phyloP scores from a whole-genome alignment of 1,284 basidiomycete species.

The Paramarasmius palmivorus region DNA sequence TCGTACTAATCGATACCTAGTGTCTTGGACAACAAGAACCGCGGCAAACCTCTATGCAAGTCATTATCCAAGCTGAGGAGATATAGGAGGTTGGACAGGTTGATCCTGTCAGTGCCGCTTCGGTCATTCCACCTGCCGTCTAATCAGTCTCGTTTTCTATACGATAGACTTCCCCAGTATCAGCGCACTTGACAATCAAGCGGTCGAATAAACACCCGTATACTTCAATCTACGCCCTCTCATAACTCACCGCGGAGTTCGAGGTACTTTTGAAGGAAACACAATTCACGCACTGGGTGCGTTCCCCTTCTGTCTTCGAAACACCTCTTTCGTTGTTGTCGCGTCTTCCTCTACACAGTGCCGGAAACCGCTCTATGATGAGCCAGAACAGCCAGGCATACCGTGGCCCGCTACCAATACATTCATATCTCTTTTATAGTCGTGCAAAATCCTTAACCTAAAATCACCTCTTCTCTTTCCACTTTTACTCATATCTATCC shows the following conservation, averaged over 20 bases:
- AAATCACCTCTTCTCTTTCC: no score
- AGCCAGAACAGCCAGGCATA: no score
- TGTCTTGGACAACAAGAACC: slow-evolving; percentile 63
- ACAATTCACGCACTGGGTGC: slow-evolving; percentile 81
- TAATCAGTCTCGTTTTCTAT: background rate
- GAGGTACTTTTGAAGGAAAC: slow-evolving; percentile 69
- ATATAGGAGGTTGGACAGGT: slow-evolving; percentile 77
- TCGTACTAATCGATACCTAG: slow-evolving; percentile 37
- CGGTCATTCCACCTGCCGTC: slow-evolving; percentile 3
- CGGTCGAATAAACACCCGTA: slow-evolving; percentile 68
- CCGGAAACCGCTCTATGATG: no score
- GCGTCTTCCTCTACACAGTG: no score
- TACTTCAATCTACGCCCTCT: slow-evolving; percentile 77
- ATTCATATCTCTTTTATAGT: no score
- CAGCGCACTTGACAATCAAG: slow-evolving; percentile 73
- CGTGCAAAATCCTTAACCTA: no score
- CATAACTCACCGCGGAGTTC: slow-evolving; percentile 73
- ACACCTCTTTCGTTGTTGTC: no score
- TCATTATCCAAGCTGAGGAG: slow-evolving; percentile 69
- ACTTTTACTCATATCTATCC: no score
- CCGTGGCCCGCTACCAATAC: no score
- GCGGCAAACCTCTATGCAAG: slow-evolving; percentile 81
- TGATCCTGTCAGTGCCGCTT: slow-evolving; percentile 55
- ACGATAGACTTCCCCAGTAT: slow-evolving; percentile 66
- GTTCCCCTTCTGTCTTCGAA: slow-evolving; percentile 20